Conservation (phyloP, 768 basidiomycete genomes). For the Tubosaeta sp. region DNA sequence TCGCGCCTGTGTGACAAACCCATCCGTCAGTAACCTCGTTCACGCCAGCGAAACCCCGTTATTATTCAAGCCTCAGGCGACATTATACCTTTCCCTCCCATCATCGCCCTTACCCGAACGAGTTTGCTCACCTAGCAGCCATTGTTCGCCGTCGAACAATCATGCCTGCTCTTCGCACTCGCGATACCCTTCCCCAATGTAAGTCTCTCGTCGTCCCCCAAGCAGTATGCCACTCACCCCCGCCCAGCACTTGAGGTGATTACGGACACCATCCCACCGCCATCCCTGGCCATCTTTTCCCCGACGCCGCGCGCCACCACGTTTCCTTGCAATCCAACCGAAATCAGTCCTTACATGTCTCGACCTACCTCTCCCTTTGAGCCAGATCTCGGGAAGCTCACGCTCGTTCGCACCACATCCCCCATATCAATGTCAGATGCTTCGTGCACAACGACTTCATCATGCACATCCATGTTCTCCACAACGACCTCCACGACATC, state of each 20-base stretch:
- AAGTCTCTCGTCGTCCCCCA: slow-evolving; percentile 17
- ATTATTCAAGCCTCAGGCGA: slow-evolving; percentile 32
- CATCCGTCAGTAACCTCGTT: slow-evolving; percentile 43
- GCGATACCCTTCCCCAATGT: slow-evolving; percentile 61
- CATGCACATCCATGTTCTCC: slow-evolving; percentile 39
- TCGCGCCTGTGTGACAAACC: slow-evolving; percentile 45
- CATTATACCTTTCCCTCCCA: slow-evolving; percentile 23
- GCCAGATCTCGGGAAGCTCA: slow-evolving; percentile 50
- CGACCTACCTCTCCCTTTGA: slow-evolving; percentile 71
- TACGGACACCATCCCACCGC: slow-evolving; percentile 56
- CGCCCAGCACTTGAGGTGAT: slow-evolving; percentile 68
- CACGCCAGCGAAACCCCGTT: slow-evolving; percentile 42
- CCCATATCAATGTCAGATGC: slow-evolving; percentile 33
- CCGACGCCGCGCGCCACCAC: slow-evolving; percentile 55
- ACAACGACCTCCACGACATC: slow-evolving; percentile 34
- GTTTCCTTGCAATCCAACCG: slow-evolving; percentile 37
- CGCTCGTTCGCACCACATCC: slow-evolving; percentile 38
- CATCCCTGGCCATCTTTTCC: slow-evolving; percentile 52
- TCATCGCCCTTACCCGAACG: slow-evolving; percentile 33
- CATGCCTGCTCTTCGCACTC: slow-evolving; percentile 80
- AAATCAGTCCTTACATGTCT: slow-evolving; percentile 59
- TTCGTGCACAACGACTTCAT: slow-evolving; percentile 28
- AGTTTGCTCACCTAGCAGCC: slow-evolving; percentile 32
- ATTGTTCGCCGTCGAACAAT: slow-evolving; percentile 39
- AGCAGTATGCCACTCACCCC: slow-evolving; percentile 13